A percentile compares a stretch with the other conserved stretches of the same genome.
phyloP scores from a whole-genome alignment of 441 rosid species.

The Adansonia grandidieri region DNA sequence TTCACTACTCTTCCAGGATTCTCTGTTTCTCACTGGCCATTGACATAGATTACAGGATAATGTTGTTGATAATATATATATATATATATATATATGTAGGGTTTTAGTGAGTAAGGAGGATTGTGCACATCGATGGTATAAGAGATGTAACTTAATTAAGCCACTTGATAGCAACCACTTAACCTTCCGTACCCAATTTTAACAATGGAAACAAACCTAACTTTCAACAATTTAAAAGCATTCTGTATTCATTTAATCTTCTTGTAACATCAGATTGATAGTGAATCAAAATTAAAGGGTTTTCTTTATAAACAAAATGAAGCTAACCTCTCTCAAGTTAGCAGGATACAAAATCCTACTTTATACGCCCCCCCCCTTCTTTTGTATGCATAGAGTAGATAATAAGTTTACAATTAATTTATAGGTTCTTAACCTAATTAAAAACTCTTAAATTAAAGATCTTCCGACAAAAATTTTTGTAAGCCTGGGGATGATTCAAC shows the following conservation, averaged over 20 bases:
- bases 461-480: neutral
- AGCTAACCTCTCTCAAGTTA: neutral
- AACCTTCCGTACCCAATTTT: constrained; percentile 13
- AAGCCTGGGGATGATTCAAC: neutral
- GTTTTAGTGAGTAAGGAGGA: neutral
- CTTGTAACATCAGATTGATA: neutral
- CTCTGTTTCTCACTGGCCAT: too few species aligned
- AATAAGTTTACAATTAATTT: neutral
- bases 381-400: neutral
- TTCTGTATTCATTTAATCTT: neutral
- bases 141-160: constrained; percentile 7
- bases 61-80: too few species aligned
- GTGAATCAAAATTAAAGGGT: neutral
- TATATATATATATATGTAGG: too few species aligned
- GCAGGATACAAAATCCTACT: neutral
- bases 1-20: too few species aligned
- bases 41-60: too few species aligned
- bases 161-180: constrained; percentile 20
- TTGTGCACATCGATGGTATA: neutral
- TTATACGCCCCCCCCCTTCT: neutral
- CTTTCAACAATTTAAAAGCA: constrained; percentile 18
- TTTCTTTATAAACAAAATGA: neutral
- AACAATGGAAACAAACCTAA: constrained; percentile 13
- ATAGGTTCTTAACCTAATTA: neutral
- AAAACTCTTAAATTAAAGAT: too few species aligned